These are phyloP conservation scores for Caryopteris hybrid DNA, from an alignment of 305 asterid species.

Conservation along the genomic window DNA sequence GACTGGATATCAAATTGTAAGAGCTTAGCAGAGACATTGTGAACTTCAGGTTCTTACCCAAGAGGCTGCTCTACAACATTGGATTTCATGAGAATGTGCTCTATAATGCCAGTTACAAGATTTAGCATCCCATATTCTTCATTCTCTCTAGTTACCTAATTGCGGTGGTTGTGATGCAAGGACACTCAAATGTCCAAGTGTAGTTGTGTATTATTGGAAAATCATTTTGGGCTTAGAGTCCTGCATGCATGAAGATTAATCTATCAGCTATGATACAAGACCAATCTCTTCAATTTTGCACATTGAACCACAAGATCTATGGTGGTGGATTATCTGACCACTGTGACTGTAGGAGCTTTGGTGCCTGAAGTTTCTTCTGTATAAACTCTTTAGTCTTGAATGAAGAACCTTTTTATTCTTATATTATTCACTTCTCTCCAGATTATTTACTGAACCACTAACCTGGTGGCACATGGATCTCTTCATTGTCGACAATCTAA, in stretches of 20 bases:
- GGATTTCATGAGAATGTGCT: not conserved
- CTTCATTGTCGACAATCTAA: not conserved
- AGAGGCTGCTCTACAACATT: not conserved
- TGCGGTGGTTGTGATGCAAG: not conserved
- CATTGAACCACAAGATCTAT: not conserved
- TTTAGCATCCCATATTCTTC: not conserved
- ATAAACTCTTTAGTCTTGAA: not conserved
- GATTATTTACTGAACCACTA: not conserved
- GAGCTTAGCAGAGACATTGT: not conserved
- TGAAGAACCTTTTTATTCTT: not conserved
- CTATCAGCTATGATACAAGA: not conserved
- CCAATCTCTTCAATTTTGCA: not conserved
- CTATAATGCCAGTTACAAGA: not conserved
- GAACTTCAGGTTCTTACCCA: slow-evolving; percentile 4
- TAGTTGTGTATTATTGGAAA: no score
- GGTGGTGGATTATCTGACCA: not conserved
- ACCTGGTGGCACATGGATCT: not conserved
- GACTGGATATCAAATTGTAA: not conserved
- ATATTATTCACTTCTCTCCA: not conserved
- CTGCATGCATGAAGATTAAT: not conserved
- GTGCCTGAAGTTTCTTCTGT: not conserved
- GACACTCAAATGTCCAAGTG: not conserved
- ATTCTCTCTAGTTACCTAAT: not conserved
- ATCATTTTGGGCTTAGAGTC: not conserved
- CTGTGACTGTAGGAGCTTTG: not conserved